These are phyloP conservation scores for Boletus sp. DNA, from an alignment of 1,284 basidiomycete species.

Conservation along the genomic window DNA sequence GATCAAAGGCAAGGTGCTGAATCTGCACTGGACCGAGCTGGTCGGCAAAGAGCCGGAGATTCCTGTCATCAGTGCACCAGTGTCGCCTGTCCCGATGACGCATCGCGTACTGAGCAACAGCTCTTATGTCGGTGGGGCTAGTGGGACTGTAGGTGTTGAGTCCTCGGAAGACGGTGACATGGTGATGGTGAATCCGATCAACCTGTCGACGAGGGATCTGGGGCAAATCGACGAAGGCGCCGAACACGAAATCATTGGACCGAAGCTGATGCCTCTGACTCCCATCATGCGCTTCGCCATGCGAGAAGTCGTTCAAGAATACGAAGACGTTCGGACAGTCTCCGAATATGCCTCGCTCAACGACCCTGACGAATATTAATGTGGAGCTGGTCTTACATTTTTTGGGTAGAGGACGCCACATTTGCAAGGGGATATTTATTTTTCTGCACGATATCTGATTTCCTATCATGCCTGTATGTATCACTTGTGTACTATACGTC, in stretches of 20 bases:
- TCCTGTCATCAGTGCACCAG: constrained; percentile 24
- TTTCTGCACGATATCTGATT: constrained; percentile 4
- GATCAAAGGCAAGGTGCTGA: constrained; percentile 69
- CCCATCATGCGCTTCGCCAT: constrained; percentile 79
- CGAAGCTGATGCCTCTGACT: constrained; percentile 66
- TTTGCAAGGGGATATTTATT: constrained; percentile 14
- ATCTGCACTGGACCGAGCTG: constrained; percentile 71
- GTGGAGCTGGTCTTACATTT: constrained; percentile 5
- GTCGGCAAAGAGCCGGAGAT: constrained; percentile 42
- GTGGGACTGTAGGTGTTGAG: constrained; percentile 34
- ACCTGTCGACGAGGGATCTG: constrained; percentile 34
- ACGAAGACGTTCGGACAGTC: constrained; percentile 65
- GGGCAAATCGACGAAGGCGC: constrained; percentile 35
- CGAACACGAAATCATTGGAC: constrained; percentile 55
- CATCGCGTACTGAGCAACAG: constrained; percentile 30
- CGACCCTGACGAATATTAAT: constrained; percentile 67
- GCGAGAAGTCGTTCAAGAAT: constrained; percentile 74
- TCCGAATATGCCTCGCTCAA: constrained; percentile 70
- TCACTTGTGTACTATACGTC: constrained; percentile 1
- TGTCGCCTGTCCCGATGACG: constrained; percentile 27
- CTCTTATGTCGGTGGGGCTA: constrained; percentile 31
- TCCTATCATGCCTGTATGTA: constrained; percentile 5
- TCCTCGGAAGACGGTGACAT: constrained; percentile 46
- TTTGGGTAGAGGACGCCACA: neutral
- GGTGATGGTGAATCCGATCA: constrained; percentile 38